Evolutionary conservation across 495 filamentous ascomycete genomes (phyloP).

Genomic region (Letharia lupina): DNA sequence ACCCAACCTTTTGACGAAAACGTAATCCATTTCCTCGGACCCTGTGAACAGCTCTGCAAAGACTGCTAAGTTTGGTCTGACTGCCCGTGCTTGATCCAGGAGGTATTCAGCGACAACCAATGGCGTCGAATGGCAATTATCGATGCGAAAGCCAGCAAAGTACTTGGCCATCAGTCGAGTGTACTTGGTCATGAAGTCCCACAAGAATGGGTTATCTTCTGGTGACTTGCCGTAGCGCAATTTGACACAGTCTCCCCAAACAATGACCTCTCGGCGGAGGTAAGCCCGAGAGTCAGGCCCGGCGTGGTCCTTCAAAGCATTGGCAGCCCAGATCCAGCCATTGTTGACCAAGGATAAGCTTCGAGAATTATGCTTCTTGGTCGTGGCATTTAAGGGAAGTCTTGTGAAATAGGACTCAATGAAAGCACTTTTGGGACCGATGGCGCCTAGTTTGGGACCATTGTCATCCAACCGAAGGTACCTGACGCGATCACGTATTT

Average conservation of each 20-base stretch:
- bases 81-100: slow-evolving; percentile 79
- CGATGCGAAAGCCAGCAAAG: slow-evolving; percentile 91
- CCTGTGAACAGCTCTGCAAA: slow-evolving; percentile 96
- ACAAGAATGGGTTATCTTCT: slow-evolving; percentile 84
- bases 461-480: slow-evolving; percentile 86
- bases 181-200: slow-evolving; percentile 92
- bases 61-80: slow-evolving; percentile 81
- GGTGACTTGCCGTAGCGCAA: slow-evolving; percentile 77
- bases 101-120: slow-evolving; percentile 88
- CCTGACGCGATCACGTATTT: slow-evolving; percentile 87
- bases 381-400: slow-evolving; percentile 69
- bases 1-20: slow-evolving; percentile 87
- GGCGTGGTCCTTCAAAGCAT: slow-evolving; percentile 88
- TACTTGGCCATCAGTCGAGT: slow-evolving; percentile 90
- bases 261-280: slow-evolving; percentile 86
- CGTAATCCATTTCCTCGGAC: slow-evolving; percentile 88
- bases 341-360: slow-evolving; percentile 86
- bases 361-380: slow-evolving; percentile 65
- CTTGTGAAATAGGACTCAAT: slow-evolving; percentile 95
- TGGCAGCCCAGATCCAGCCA: slow-evolving; percentile 97
- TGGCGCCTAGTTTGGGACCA: slow-evolving; percentile 78
- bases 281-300: slow-evolving; percentile 84
- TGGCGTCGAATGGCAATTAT: slow-evolving; percentile 97
- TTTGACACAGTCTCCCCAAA: slow-evolving; percentile 98
- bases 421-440: slow-evolving; percentile 68